Conservation (phyloP, 1,139 yeast species). For the Pichia sp. region DNA sequence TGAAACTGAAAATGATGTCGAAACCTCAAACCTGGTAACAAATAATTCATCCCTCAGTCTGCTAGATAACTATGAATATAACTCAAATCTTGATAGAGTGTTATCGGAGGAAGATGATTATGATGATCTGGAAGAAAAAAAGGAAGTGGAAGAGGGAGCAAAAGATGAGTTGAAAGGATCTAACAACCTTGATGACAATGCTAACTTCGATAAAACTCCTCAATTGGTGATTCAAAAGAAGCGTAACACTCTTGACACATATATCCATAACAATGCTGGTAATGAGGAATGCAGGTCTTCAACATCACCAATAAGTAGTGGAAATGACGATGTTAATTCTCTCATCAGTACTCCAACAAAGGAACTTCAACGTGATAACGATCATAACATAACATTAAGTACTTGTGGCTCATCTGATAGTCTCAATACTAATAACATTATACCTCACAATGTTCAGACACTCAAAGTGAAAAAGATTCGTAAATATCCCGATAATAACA, state of each 20-base stretch:
- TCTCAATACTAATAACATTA: not conserved
- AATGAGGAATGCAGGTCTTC: slow-evolving; percentile 6
- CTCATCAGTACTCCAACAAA: slow-evolving; percentile 7
- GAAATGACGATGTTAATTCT: slow-evolving; percentile 6
- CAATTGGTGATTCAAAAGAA: slow-evolving; percentile 33
- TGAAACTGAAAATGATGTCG: not conserved
- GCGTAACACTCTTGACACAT: slow-evolving; percentile 26
- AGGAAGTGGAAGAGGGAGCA: not conserved
- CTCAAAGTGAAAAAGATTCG: slow-evolving; percentile 4
- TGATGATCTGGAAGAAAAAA: slow-evolving; percentile 2
- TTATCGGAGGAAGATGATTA: slow-evolving; percentile 1
- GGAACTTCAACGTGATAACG: no score
- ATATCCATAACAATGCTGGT: slow-evolving; percentile 23
- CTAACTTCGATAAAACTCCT: slow-evolving; percentile 21
- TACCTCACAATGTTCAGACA: not conserved
- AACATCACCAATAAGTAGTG: slow-evolving; percentile 8
- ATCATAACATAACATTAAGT: slow-evolving; percentile 6
- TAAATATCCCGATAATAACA: not conserved
- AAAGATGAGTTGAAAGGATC: slow-evolving; percentile 27
- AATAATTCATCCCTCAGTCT: not conserved
- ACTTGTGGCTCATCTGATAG: slow-evolving; percentile 8
- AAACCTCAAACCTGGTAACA: not conserved
- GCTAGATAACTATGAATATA: not conserved
- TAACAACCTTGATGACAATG: no score
- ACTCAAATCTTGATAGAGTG: no score